phyloP scores from a whole-genome alignment of 2,329 filamentous ascomycete species.

The Uncinocarpus reesii region DNA sequence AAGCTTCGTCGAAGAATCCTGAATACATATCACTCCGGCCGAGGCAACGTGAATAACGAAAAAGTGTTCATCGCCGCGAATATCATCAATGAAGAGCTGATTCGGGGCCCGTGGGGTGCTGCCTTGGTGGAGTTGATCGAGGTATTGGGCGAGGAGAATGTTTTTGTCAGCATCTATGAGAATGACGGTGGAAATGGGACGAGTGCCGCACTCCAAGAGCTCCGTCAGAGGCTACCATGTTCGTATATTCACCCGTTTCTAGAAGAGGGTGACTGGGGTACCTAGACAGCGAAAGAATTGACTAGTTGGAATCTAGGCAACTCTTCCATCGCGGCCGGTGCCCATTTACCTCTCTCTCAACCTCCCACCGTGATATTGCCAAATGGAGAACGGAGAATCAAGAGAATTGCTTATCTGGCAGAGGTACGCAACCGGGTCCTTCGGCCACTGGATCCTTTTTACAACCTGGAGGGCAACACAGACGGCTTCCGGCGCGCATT shows the following conservation, averaged over 20 bases:
- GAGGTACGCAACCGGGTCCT: conserved; percentile 9
- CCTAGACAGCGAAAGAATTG: not conserved
- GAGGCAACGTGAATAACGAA: conserved; percentile 10
- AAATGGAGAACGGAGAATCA: conserved; percentile 5
- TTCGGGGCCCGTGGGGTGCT: conserved; percentile 6
- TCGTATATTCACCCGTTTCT: not conserved
- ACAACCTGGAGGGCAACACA: not conserved
- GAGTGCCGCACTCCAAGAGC: conserved; percentile 5
- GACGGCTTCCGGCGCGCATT: conserved; percentile 1
- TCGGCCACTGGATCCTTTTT: conserved; percentile 7
- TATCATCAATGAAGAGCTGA: conserved; percentile 11
- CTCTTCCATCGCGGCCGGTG: conserved; percentile 10
- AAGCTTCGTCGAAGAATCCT: conserved; percentile 1
- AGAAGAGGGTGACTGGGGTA: not conserved
- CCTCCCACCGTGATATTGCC: conserved; percentile 5
- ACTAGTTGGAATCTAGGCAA: conserved; percentile 3
- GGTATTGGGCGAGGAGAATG: conserved; percentile 8
- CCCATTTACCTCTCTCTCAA: conserved; percentile 5
- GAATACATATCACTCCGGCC: not conserved
- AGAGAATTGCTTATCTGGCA: conserved; percentile 12
- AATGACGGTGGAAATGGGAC: conserved; percentile 11
- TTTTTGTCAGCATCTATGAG: conserved; percentile 14
- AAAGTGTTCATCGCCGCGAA: conserved; percentile 13
- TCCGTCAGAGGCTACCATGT: conserved; percentile 8
- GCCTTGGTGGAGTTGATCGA: conserved; percentile 9